A percentile compares a stretch with the other conserved stretches of the same genome.
Conservation (phyloP, 2,329 filamentous ascomycete species). For the Dactylonectria estremocensis region DNA sequence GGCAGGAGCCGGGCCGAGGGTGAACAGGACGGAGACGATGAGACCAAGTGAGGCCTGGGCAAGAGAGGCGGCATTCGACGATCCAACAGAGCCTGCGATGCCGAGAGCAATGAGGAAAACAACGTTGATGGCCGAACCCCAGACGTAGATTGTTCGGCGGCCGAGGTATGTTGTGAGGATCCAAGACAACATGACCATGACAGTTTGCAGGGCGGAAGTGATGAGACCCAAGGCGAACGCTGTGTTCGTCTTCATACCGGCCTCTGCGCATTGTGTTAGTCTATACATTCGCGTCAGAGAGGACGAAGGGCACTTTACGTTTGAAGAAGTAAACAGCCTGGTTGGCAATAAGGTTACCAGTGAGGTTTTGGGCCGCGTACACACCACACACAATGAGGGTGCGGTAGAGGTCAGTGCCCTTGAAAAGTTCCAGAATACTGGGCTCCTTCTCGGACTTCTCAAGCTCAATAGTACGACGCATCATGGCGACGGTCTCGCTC, state of each 20-base stretch:
- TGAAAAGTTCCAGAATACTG: conserved; percentile 65
- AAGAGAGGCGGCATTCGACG: conserved; percentile 58
- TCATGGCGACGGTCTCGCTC: conserved; percentile 67
- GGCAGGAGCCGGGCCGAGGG: conserved; percentile 71
- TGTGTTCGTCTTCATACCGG: conserved; percentile 66
- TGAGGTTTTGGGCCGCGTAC: conserved; percentile 71
- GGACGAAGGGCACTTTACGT: conserved; percentile 37
- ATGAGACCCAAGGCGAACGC: conserved; percentile 75
- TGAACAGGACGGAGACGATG: conserved; percentile 76
- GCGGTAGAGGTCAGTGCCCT: conserved; percentile 66
- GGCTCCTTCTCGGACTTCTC: conserved; percentile 61
- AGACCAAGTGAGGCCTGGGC: conserved; percentile 75
- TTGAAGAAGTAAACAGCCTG: conserved; percentile 73
- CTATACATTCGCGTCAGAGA: neutral
- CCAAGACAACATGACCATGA: conserved; percentile 77
- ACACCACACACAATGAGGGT: conserved; percentile 70
- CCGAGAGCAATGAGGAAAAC: conserved; percentile 70
- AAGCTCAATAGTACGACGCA: conserved; percentile 68
- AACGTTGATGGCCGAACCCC: conserved; percentile 68
- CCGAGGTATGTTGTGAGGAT: conserved; percentile 74
- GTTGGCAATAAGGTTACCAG: conserved; percentile 73
- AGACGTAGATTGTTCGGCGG: conserved; percentile 75
- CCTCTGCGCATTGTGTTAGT: conserved; percentile 62
- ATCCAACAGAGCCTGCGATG: conserved; percentile 67
- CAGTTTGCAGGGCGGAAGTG: conserved; percentile 72